Evolutionary conservation across 441 rosid species (phyloP).

Genomic region (Theobroma grandiflorum): DNA sequence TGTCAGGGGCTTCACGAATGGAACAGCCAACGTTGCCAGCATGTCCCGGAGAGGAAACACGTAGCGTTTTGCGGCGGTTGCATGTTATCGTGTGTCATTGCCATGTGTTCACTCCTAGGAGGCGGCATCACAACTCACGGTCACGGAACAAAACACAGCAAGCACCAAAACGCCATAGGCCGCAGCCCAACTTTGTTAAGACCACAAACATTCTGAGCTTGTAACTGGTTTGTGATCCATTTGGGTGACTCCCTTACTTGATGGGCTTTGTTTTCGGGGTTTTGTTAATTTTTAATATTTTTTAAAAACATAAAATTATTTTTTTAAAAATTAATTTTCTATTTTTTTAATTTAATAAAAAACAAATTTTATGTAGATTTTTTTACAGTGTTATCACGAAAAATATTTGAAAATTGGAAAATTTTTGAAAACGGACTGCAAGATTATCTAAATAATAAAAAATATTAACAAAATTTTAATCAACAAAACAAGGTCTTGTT

Average conservation of each 20-base stretch:
- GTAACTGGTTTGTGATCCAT: not conserved
- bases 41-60: not conserved
- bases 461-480: too few species aligned
- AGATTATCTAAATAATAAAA: too few species aligned
- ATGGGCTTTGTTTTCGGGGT: not conserved
- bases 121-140: not conserved
- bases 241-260: not conserved
- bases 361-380: too few species aligned
- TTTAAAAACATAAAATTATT: too few species aligned
- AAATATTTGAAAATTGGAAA: too few species aligned
- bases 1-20: not conserved
- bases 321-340: too few species aligned
- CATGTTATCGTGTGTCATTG: constrained; percentile 5
- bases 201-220: not conserved
- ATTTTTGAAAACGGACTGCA: too few species aligned
- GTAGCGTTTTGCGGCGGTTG: constrained; percentile 4
- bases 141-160: not conserved
- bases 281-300: too few species aligned
- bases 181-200: constrained; percentile 8
- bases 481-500: too few species aligned
- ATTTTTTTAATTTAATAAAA: too few species aligned
- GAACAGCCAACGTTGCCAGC: not conserved
- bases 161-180: not conserved
- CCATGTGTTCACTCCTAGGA: constrained; percentile 12
- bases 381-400: too few species aligned